phyloP scores from a whole-genome alignment of 306 rosid genomes.

The Trifolium subterraneum region DNA sequence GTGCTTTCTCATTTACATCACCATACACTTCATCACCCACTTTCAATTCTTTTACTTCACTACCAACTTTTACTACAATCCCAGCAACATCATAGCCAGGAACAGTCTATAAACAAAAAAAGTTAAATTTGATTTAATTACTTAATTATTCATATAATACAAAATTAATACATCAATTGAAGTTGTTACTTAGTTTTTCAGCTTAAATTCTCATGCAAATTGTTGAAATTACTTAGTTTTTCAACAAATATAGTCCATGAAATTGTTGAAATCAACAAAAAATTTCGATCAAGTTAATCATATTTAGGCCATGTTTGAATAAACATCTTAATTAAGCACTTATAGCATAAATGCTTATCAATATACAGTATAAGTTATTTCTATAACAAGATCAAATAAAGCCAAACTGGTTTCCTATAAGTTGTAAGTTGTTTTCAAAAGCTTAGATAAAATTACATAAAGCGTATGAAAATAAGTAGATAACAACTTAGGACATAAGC shows the following conservation, averaged over 20 bases:
- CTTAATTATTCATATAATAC: not conserved
- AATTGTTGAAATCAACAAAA: not conserved
- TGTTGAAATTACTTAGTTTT: too few relatives aligned
- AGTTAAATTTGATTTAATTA: constrained; percentile 23
- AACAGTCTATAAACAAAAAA: constrained; percentile 65
- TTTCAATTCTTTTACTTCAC: constrained; percentile 73
- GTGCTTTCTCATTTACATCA: constrained; percentile 79
- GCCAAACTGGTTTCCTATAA: too few relatives aligned
- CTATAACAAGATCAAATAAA: too few relatives aligned
- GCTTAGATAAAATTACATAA: too few relatives aligned
- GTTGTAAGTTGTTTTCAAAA: too few relatives aligned
- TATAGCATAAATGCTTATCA: too few relatives aligned
- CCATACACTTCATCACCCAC: constrained; percentile 96
- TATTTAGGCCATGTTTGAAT: too few relatives aligned
- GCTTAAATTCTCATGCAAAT: not conserved
- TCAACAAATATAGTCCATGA: not conserved
- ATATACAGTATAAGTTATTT: too few relatives aligned
- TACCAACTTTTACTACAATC: constrained; percentile 86
- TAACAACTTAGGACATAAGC: too few relatives aligned
- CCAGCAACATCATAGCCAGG: constrained; percentile 96
- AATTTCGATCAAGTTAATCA: not conserved
- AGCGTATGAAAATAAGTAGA: too few relatives aligned
- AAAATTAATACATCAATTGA: not conserved
- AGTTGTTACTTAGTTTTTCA: too few relatives aligned
- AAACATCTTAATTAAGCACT: too few relatives aligned